Base-by-base conservation (phyloP, 768 basidiomycete species). In the Boletus rubropictus region DNA sequence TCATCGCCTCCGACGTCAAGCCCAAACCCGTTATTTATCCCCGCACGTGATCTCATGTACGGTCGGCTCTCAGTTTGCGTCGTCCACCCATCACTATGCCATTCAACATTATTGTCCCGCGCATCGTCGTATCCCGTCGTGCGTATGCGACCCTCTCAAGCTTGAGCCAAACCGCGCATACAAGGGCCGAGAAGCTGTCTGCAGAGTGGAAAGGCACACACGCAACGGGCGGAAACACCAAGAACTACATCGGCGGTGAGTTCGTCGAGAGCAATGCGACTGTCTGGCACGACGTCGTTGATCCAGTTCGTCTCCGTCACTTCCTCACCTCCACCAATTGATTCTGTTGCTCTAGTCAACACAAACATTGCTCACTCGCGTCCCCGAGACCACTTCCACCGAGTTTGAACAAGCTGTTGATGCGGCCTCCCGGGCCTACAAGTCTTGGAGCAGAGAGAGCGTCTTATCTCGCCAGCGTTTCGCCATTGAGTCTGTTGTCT, bases 241-340 rank as follows among this genome's bases (percentile, higher is more conserved):
- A 88, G 78, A 93, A 92, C 66, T 92, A 85, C 67, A 88, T 97
- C 49, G 86, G 81, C 11, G 95, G 94, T 8, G 77, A 92, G 69
- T 98, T 93, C 58, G 75, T 85, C 8, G 86, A 94, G 57, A 92
- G 89, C 70, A 79, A 79, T 58, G 68, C 86, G 17, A 67, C 74
- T 2, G 74, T 85, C 50, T 97, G 88, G 87, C 79, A 90, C 50
- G 90, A 95, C 39, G 80, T 96, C 4, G 70, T 82, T 42, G 95
- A 98, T 70, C 95, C 94, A 15, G 92, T 94, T 58, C 54, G 83
- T 72, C 34, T 36, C 42, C 35, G 14, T 25, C 42, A 32, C 7
- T 20, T n/a, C 28, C n/a, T 18, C 9, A 1, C 36, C 39, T 3
- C 3, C 10, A 5, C 18, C 1, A 40, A 44, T 32, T 28, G 43